Conservation (phyloP, 2,329 filamentous ascomycete species). For the Aspergillus ibericus region DNA sequence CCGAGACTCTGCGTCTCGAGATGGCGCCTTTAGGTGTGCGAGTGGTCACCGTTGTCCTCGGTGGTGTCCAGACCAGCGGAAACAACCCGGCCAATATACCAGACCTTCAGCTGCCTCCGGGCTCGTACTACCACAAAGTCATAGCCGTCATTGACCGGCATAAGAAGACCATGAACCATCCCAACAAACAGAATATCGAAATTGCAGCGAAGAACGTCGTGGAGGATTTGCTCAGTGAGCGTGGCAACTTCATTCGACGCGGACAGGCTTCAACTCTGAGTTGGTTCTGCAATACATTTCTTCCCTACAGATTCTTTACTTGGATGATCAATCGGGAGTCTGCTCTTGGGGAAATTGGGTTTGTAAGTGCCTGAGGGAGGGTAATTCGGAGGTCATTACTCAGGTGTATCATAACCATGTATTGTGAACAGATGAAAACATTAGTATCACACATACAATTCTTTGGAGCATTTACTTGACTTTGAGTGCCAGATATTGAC, state of each 20-base stretch:
- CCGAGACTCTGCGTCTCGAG: slow-evolving; percentile 9
- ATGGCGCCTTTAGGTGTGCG: slow-evolving; percentile 3
- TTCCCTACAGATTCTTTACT: neutral
- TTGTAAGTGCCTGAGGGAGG: no score
- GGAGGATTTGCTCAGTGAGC: neutral
- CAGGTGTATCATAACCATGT: no score
- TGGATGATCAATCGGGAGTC: slow-evolving; percentile 1
- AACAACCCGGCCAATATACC: neutral
- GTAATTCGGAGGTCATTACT: no score
- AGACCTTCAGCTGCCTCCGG: neutral
- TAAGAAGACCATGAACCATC: neutral
- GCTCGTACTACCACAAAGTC: slow-evolving; percentile 2
- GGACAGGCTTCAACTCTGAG: slow-evolving; percentile 2
- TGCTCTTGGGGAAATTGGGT: neutral
- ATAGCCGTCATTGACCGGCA: neutral
- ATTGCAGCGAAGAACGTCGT: slow-evolving; percentile 1
- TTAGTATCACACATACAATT: no score
- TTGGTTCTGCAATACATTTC: slow-evolving; percentile 6
- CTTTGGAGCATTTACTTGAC: no score
- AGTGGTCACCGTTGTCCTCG: neutral
- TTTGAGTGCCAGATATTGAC: no score
- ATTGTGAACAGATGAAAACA: no score
- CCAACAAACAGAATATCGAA: neutral
- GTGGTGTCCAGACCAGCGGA: slow-evolving; percentile 2
- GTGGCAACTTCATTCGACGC: neutral